Conservation (phyloP, 352 stramenopile species). For the Globisporangium nagaii region DNA sequence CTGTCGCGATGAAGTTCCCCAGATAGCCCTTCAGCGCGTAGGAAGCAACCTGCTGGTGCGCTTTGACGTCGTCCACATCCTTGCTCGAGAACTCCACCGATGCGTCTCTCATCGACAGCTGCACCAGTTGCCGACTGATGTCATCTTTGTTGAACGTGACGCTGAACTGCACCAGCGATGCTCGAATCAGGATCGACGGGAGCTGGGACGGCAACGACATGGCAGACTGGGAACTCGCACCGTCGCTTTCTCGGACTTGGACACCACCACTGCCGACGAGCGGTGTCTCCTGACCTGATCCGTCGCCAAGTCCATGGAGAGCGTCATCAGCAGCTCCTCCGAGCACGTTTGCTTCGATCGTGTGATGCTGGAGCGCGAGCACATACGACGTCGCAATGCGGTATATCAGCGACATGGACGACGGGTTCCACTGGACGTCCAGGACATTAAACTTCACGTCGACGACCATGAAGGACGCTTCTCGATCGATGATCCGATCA, state of each 20-base stretch:
- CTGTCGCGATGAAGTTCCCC: slow-evolving; percentile 68
- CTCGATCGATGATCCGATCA: background rate
- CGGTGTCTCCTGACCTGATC: background rate
- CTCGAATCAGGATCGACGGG: slow-evolving; percentile 31
- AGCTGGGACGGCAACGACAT: background rate
- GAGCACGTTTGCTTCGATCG: slow-evolving; percentile 2
- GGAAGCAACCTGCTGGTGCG: background rate
- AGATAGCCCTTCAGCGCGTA: slow-evolving; percentile 32
- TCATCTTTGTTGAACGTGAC: slow-evolving; percentile 85
- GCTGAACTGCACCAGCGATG: slow-evolving; percentile 68
- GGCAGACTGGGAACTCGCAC: background rate
- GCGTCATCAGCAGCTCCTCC: background rate
- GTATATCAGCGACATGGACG: slow-evolving; percentile 70
- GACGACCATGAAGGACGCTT: slow-evolving; percentile 33
- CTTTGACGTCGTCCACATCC: background rate
- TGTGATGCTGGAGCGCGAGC: slow-evolving; percentile 39
- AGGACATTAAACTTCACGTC: slow-evolving; percentile 65
- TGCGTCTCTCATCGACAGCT: slow-evolving; percentile 51
- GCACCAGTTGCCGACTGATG: slow-evolving; percentile 55
- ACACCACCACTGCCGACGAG: background rate
- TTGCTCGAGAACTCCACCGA: slow-evolving; percentile 35
- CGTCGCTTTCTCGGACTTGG: background rate
- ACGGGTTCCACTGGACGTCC: slow-evolving; percentile 82
- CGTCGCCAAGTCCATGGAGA: background rate
- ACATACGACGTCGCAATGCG: slow-evolving; percentile 60